These are phyloP conservation scores for Talaromyces sp. DNA, from an alignment of 2,329 filamentous ascomycete species.

Conservation along the genomic window DNA sequence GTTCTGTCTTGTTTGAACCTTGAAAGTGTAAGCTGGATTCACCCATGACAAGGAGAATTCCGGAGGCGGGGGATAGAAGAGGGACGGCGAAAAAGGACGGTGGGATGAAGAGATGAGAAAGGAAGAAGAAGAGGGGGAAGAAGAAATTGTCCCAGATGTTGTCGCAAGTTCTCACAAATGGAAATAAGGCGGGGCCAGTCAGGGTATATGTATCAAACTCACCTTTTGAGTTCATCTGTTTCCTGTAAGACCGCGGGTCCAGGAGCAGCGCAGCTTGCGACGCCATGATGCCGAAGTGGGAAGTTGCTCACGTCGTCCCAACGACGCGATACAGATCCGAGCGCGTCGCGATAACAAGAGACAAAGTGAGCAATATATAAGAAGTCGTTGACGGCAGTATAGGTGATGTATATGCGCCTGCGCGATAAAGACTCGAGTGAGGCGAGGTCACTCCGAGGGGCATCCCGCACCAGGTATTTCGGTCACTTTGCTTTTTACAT, in stretches of 20 bases:
- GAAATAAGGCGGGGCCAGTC: neutral
- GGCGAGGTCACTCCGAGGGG: constrained; percentile 3
- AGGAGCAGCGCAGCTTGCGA: constrained; percentile 40
- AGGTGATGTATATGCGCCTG: neutral
- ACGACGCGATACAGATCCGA: neutral
- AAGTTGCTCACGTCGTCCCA: neutral
- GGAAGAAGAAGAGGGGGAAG: neutral
- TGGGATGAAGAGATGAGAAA: neutral
- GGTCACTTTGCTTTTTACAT: constrained; percentile 3
- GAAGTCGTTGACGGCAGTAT: neutral
- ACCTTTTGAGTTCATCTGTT: constrained; percentile 31
- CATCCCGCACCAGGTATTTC: constrained; percentile 7
- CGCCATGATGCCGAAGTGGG: constrained; percentile 25
- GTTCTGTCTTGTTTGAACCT: constrained; percentile 5
- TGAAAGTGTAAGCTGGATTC: constrained; percentile 1
- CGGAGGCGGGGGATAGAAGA: neutral
- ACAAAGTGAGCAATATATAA: neutral
- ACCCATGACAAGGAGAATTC: neutral
- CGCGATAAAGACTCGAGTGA: constrained; percentile 7
- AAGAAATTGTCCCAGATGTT: neutral
- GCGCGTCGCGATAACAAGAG: neutral
- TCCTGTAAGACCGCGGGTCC: constrained; percentile 39
- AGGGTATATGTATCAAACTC: constrained; percentile 14
- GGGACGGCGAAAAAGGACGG: neutral
- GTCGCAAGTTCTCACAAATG: neutral